Base-by-base conservation (phyloP, 176 grass and related monocot genomes). In the Rhynchospora breviuscula region DNA sequence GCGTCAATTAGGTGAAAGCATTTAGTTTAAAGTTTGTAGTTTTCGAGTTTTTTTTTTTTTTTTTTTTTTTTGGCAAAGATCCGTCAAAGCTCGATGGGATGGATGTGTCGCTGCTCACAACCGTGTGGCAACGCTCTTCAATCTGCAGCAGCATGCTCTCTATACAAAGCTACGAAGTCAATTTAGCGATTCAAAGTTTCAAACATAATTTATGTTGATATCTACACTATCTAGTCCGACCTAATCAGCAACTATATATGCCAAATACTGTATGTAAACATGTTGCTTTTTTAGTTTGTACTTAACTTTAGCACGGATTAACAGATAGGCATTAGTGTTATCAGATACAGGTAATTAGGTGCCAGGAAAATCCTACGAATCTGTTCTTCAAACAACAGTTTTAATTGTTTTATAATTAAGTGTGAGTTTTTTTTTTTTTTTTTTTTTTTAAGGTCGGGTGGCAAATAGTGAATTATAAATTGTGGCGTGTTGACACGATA, bases 101-200 rank as follows among this genome's bases (percentile, higher is more conserved):
- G 81, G 92, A 85, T 98, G 96, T 86, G 89, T 95, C 40, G 88
- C 80, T 25, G 91, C 89, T 62, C 96, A 98, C 85, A 98, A 98
- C 33, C 91, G 86, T 61, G 96, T 59, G 54, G 91, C 96, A 67
- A 93, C 87, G 73, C 85, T 98, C 89, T 95, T 98, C 88, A 98
- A 98, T 83, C 74, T 93, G 62, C 96, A 98, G 59, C 71, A 93
- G 67, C 93, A 95, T 89, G 88, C 89, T 48, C 89, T 98, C 65
- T 98, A 91, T 69, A 95, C 88, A 31, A 93, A 98, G 76, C 78
- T 98, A 82, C 84, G 79, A 83, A 69, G 83, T 74, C 74, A 89
- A 90, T 89, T 94, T 7, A 8, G 84, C 57, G 91, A 94, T 83
- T 67, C 89, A 59, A 91, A 87, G n/a, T n/a, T n/a, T n/a, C n/a